Percentiles rank a stretch among this genome's conserved stretches.
These are phyloP conservation scores for Fusarium sulawesiense DNA, from an alignment of 2,329 filamentous ascomycete genomes.

Conservation along the genomic window DNA sequence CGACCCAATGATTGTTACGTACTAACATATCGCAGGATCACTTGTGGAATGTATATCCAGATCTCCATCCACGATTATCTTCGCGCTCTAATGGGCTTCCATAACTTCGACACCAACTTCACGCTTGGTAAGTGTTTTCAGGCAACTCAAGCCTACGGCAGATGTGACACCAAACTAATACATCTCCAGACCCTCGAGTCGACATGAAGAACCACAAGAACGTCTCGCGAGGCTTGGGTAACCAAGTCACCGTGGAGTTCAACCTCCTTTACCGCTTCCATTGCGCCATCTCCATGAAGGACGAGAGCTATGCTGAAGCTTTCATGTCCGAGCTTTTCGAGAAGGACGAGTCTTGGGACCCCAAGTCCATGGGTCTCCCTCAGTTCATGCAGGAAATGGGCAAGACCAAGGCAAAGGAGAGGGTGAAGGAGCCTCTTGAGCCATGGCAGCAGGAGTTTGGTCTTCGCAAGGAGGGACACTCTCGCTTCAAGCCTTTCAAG, in stretches of 20 bases:
- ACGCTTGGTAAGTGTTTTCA: constrained; percentile 53
- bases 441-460: constrained; percentile 10
- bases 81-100: constrained; percentile 58
- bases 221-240: constrained; percentile 47
- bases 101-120: constrained; percentile 68
- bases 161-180: not conserved
- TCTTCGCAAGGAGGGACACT: not conserved
- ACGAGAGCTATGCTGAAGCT: constrained; percentile 48
- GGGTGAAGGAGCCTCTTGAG: not conserved
- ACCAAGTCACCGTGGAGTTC: constrained; percentile 51
- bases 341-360: constrained; percentile 10
- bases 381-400: constrained; percentile 6
- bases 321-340: constrained; percentile 35
- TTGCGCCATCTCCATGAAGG: constrained; percentile 45
- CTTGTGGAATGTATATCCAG: constrained; percentile 68
- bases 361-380: not conserved
- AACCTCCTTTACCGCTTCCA: constrained; percentile 53
- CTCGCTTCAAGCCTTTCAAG: constrained; percentile 6
- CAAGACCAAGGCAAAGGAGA: not conserved
- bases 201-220: constrained; percentile 38
- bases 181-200: not conserved
- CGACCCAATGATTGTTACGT: rapidly evolving
- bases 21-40: constrained; percentile 50
- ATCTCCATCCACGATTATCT: constrained; percentile 56
- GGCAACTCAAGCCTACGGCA: no score